Evolutionary conservation across 2,329 filamentous ascomycete genomes (phyloP).

Genomic region (Didymella pomorum): DNA sequence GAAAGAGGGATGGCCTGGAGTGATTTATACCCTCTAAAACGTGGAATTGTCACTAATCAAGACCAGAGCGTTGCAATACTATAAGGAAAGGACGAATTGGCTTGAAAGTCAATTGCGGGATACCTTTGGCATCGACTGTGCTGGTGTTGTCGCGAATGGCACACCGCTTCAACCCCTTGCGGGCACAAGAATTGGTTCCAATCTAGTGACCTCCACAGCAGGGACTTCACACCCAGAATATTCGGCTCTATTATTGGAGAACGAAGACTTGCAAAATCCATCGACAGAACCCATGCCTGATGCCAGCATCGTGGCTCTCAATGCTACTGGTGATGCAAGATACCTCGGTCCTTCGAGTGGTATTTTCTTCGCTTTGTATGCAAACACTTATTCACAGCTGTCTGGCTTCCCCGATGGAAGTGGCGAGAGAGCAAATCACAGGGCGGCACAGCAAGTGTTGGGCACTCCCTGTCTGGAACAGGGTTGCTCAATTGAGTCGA

Average conservation of each 20-base stretch:
- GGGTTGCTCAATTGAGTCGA: too few species aligned
- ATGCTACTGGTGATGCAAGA: constrained; percentile 13
- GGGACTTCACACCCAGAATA: too few species aligned
- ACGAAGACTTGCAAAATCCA: neutral
- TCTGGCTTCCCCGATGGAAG: neutral
- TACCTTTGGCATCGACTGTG: neutral
- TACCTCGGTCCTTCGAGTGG: constrained; percentile 12
- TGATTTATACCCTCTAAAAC: neutral
- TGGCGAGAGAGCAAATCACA: neutral
- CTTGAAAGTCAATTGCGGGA: neutral
- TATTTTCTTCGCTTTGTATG: constrained; percentile 13
- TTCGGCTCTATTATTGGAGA: too few species aligned
- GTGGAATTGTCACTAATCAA: too few species aligned
- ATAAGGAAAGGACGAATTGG: neutral
- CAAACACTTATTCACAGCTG: neutral
- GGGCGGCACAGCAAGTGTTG: neutral
- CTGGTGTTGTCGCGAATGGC: too few species aligned
- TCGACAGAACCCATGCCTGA: neutral
- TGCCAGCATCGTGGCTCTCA: constrained; percentile 9
- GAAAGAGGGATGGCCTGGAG: neutral
- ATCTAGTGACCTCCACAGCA: too few species aligned
- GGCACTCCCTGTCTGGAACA: too few species aligned
- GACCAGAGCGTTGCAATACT: neutral
- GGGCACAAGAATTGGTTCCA: too few species aligned
- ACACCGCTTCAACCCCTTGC: too few species aligned